A percentile compares a stretch with the other conserved stretches of the same genome.
These are phyloP conservation scores for Barnettozyma botsteinii DNA, from an alignment of 805 yeast genomes.

Conservation along the genomic window DNA sequence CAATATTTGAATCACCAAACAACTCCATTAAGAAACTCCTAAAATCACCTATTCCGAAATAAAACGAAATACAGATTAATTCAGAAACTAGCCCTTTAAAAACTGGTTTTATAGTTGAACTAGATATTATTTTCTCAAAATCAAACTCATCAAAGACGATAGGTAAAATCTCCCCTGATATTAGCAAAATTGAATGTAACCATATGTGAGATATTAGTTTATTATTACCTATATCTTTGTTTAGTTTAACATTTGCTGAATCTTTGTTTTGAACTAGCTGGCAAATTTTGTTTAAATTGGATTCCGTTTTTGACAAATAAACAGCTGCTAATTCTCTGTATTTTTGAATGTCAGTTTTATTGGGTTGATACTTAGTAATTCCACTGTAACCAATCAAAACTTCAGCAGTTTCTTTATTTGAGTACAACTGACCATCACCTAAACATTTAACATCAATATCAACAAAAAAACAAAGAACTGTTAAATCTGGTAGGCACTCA, in stretches of 20 bases:
- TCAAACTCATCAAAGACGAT: conserved; percentile 7
- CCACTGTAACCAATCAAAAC: conserved; percentile 6
- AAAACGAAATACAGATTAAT: conserved; percentile 3
- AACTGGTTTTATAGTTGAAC: conserved; percentile 1
- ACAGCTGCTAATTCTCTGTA: neutral
- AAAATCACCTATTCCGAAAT: conserved; percentile 4
- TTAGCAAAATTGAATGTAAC: conserved; percentile 5
- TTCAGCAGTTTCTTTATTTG: neutral
- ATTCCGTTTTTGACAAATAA: neutral
- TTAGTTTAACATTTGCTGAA: neutral
- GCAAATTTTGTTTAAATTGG: neutral
- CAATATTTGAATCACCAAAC: neutral
- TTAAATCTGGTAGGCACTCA: conserved; percentile 4
- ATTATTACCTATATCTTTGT: neutral
- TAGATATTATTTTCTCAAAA: neutral
- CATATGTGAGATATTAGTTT: conserved; percentile 5
- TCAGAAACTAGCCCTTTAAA: conserved; percentile 8
- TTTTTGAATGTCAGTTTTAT: neutral
- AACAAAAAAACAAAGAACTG: conserved; percentile 4
- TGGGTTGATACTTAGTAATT: neutral
- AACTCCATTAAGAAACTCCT: neutral
- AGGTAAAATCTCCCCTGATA: conserved; percentile 9
- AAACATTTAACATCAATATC: conserved; percentile 6
- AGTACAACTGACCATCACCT: neutral
- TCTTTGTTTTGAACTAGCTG: neutral